phyloP scores from a whole-genome alignment of 2,329 filamentous ascomycete species.

The Emmonsiellopsis sp. region DNA sequence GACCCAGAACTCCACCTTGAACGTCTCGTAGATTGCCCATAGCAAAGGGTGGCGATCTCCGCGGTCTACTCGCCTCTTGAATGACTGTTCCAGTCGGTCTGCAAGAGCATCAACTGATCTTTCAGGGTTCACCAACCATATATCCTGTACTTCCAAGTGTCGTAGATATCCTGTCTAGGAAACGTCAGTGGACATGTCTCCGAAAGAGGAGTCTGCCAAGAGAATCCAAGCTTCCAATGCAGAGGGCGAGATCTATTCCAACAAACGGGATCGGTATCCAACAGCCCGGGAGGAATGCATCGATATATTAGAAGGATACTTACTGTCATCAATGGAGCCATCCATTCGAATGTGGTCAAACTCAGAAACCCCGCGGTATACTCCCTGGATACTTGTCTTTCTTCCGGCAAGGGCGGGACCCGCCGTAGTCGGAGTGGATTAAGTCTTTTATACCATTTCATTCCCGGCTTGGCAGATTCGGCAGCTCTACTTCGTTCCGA shows the following conservation, averaged over 20 bases:
- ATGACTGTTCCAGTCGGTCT: conserved; percentile 55
- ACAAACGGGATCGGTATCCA: not conserved
- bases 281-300: not conserved
- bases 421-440: conserved; percentile 40
- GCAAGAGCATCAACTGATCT: conserved; percentile 64
- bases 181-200: conserved; percentile 9
- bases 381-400: conserved; percentile 55
- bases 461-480: conserved; percentile 1
- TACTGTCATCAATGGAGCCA: conserved; percentile 74
- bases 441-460: conserved; percentile 31
- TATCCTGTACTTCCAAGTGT: conserved; percentile 70
- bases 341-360: conserved; percentile 77
- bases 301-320: conserved; percentile 24
- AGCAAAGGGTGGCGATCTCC: conserved; percentile 66
- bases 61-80: conserved; percentile 57
- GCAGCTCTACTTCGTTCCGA: not conserved
- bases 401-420: conserved; percentile 47
- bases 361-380: conserved; percentile 66
- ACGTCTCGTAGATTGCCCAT: conserved; percentile 78
- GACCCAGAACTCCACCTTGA: conserved; percentile 73
- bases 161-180: conserved; percentile 72
- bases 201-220: conserved; percentile 6
- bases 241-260: not conserved
- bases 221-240: not conserved
- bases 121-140: conserved; percentile 81